Evolutionary conservation across 2,329 filamentous ascomycete genomes (phyloP), one percentile per base, ranked within the genome.

Genomic region (Magnaporthiopsis incrustans): DNA sequence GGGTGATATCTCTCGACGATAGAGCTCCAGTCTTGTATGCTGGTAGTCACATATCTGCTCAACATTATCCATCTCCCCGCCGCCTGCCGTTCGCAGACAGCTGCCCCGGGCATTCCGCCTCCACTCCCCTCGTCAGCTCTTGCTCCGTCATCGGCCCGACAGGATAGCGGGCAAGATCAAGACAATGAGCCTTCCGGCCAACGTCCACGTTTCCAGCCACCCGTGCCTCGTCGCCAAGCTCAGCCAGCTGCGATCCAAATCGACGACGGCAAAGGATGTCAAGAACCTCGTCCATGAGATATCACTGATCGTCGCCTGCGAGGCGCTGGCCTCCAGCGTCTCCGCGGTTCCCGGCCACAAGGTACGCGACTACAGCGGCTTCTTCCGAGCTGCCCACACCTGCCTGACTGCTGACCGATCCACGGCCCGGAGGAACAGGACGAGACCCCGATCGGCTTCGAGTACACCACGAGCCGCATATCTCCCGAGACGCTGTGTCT

Each of bases 161-260:
- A 12, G 57, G 30, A 18, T 63, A 35, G 30, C 44, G 30, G 33
- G 22, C 56, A n/a, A 25, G 27, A 4, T 22, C 14, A 26, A 26
- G 12, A 59, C 22, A 35, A 64, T 65, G 60, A 30, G 53, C 53
- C 26, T 87, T 58, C 84, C 84, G 12, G 67, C 82, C 69, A 88
- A 88, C 72, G 85, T 89, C 67, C 91, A 95, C 78, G 79, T 97
- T 73, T 97, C 92, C 56, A 80, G 80, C 22, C 94, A 98, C 76
- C 94, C 94, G 50, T 96, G 91, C 77, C 82, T 97, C 57, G 82
- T 84, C 70, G 91, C 90, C 70, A 98, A 98, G 81, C 86, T 98
- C 71, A 93, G 90, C 69, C 91, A 95, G 78, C 85, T 98, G 60
- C 89, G 94, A 66, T 95, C 91, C 57, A 81, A 85, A 64, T 82